Base-by-base conservation (phyloP, 2,329 filamentous ascomycete genomes). In the Aureobasidium mangrovei region DNA sequence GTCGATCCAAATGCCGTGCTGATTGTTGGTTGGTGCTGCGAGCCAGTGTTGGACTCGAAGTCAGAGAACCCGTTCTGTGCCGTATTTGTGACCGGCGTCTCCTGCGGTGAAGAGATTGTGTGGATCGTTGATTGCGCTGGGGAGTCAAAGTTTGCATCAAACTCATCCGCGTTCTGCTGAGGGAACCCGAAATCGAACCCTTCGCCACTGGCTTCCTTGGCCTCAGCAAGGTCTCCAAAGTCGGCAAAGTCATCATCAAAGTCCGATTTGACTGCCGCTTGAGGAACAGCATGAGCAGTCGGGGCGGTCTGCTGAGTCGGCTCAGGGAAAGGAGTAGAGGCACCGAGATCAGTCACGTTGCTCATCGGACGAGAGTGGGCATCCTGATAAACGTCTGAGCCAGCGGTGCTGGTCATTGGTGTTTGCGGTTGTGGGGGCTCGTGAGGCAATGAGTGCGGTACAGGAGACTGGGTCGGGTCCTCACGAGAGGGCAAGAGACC, bases 201-300 rank as follows among this genome's bases (percentile, higher is more conserved):
- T 26, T 54, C 47, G 28, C 51, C 57, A 26, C 48, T 44, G 5
- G 71, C 86, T 68, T 93, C 88, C 65, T 89, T 88, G 42, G 88
- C 88, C 64, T 94, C 88, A 57, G 88, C 84, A 12, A 94, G 79
- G 54, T 88, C 88, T 62, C 88, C 86, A 61, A 93, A 93, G 40
- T 89, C 87, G 47, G 89, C 87, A 57, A 90, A 81, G 48, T 90
- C 86, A 53, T 79, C 77, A 57, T 87, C 84, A 65, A 90, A 88
- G 1, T 80, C 77, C 26, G 77, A 71, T 59, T 74, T 75, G 12
- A 69, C 63, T 1, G 72, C 64, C 56, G 46, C 31, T 26, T 54
- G 52, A 39, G 44, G 33, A 70, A 68, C 35, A 67, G 62, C 27
- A 65, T 65, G 40, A 67, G 42, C 32, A 39, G 24, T 42, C 42